Evolutionary conservation across 371 early-diverging fungal species (phyloP).

Genomic region (Syncephalis plumigaleata): DNA sequence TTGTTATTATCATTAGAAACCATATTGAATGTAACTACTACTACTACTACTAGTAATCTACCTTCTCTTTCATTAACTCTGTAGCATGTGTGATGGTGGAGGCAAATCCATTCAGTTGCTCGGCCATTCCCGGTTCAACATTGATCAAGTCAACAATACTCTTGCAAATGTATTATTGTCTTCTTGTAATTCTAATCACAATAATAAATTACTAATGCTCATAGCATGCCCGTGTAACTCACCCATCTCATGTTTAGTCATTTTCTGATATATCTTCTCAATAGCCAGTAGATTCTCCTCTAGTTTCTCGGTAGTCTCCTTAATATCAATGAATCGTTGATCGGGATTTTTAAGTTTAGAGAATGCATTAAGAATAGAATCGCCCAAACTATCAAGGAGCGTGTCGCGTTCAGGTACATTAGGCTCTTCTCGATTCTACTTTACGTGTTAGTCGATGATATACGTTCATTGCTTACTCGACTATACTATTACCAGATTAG

Average conservation of each 20-base stretch:
- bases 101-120: slow-evolving; percentile 41
- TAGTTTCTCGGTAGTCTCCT: slow-evolving; percentile 56
- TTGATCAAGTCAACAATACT: slow-evolving; percentile 50
- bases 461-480: neutral
- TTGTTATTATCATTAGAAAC: neutral
- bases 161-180: slow-evolving; percentile 67
- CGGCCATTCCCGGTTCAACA: slow-evolving; percentile 66
- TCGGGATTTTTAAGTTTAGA: slow-evolving; percentile 79
- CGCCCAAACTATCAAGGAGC: slow-evolving; percentile 77
- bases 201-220: neutral
- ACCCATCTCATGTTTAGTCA: slow-evolving; percentile 59
- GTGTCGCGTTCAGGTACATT: slow-evolving; percentile 23
- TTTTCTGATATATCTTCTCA: slow-evolving; percentile 54
- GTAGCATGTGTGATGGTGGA: slow-evolving; percentile 38
- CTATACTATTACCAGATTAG: slow-evolving; percentile 37
- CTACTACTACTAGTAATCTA: too few species aligned
- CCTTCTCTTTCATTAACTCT: slow-evolving; percentile 40
- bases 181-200: slow-evolving; percentile 38
- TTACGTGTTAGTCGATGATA: neutral
- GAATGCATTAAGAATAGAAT: slow-evolving; percentile 77
- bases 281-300: slow-evolving; percentile 65
- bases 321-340: slow-evolving; percentile 62
- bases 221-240: neutral
- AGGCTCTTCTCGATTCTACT: slow-evolving; percentile 4
- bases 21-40: too few species aligned